Evolutionary conservation across 495 filamentous ascomycete genomes (phyloP), one percentile per base, ranked within the genome.

Genomic region (Filosporella fistucella): DNA sequence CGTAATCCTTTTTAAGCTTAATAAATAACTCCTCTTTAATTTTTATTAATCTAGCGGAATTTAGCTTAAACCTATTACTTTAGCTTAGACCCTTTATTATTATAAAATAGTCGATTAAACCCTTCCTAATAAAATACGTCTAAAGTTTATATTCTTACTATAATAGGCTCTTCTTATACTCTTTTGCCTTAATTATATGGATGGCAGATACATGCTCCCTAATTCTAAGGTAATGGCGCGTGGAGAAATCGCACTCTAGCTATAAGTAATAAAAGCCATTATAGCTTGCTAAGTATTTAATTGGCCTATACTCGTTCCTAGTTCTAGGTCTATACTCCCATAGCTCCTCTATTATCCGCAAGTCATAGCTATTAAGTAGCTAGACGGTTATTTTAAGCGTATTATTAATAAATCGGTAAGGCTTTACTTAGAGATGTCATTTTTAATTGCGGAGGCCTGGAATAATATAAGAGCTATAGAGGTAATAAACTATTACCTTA

Each of bases 241-340:
- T 38, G 17, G 35, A 38, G 35, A 38, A 38, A 38, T 38, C 35
- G 17, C 35, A 38, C 35, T 38, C 35, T 38, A 38, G 35, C 35
- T 38, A 17, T 17, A 38, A 18, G 17, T 16, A 38, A 16, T 38
- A 38, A 18, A 38, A 38, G 35, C 35, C 17, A 38, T 38, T 38
- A 17, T 38, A 38, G 35, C 35, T 38, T 38, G 35, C 35, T 13
- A 38, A 16, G 35, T 38, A 16, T 18, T 38, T 16, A 18, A 38
- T 38, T 38, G 17, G 17, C 35, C 35, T 38, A 38, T 16, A 38
- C 35, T 38, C 17, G 35, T 38, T 16, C 35, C 35, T 38, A 38
- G 35, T 16, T 38, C 35, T 38, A 38, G 35, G 35, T 16, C 17
- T 38, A 17, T 38, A 38, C 35, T 38, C 9, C 35, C 8, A 16